Percentiles rank a stretch among this genome's conserved stretches.
phyloP scores from a whole-genome alignment of 306 rosid species.

The Castanea sativa region DNA sequence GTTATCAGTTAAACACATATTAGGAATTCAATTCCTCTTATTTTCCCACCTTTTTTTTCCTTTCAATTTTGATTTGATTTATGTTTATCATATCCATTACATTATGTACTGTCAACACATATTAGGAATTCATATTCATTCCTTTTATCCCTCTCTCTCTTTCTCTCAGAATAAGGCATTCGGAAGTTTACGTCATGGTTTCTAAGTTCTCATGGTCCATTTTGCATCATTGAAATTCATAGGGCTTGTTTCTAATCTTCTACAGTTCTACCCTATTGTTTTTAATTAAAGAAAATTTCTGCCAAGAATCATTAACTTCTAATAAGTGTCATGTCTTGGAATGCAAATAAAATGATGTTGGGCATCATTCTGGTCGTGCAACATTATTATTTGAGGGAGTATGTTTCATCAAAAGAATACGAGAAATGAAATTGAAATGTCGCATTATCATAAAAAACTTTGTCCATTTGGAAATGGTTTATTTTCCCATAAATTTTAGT shows the following conservation, averaged over 20 bases:
- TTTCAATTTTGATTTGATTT: no score
- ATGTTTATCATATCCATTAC: no score
- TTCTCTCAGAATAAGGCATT: neutral
- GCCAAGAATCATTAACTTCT: neutral
- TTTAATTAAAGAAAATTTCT: neutral
- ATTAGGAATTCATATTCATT: neutral
- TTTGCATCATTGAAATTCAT: neutral
- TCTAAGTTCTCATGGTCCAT: neutral
- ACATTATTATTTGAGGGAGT: neutral
- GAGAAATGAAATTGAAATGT: neutral
- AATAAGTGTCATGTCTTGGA: neutral
- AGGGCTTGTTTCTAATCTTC: neutral
- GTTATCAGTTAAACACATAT: neutral
- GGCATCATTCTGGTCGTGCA: neutral
- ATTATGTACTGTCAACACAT: neutral
- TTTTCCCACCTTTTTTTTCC: neutral
- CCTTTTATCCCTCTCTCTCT: neutral
- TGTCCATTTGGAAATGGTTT: neutral
- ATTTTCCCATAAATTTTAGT: neutral
- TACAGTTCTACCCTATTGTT: neutral
- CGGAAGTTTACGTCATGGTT: neutral
- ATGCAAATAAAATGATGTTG: neutral
- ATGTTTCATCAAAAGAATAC: neutral
- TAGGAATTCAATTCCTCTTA: neutral
- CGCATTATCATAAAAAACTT: neutral